Conservation (phyloP, 2,329 filamentous ascomycete genomes). For the Aspergillus luchuensis region DNA sequence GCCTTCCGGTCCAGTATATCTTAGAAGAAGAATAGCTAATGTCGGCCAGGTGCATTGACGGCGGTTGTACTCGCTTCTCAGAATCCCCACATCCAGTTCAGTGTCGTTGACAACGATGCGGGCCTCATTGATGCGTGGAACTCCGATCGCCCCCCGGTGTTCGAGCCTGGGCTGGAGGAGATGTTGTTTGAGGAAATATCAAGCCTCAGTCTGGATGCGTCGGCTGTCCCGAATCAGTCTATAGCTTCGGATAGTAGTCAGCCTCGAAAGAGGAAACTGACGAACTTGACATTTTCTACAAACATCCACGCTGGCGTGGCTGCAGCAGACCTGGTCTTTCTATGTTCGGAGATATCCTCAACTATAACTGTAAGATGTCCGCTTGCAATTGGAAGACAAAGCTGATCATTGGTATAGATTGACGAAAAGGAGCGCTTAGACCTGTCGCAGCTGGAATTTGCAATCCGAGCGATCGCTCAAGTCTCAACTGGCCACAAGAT, state of each 20-base stretch:
- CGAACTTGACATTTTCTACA: conserved; percentile 25
- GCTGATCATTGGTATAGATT: neutral
- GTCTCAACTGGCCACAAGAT: conserved; percentile 23
- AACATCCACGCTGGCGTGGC: conserved; percentile 19
- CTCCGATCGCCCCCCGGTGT: conserved; percentile 28
- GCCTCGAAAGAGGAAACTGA: conserved; percentile 12
- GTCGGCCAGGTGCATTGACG: conserved; percentile 22
- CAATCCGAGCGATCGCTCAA: conserved; percentile 21
- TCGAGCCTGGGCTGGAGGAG: conserved; percentile 30
- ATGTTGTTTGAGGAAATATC: conserved; percentile 21
- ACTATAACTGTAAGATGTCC: neutral
- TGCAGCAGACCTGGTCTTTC: conserved; percentile 23
- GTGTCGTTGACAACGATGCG: conserved; percentile 29
- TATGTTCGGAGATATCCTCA: conserved; percentile 15
- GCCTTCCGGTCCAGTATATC: too few species aligned
- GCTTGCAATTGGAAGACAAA: neutral
- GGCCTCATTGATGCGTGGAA: conserved; percentile 30
- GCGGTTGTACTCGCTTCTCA: conserved; percentile 29
- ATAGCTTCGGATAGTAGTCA: neutral
- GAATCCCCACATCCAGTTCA: conserved; percentile 31
- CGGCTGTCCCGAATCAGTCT: neutral
- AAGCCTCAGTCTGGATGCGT: neutral
- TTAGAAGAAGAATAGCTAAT: neutral
- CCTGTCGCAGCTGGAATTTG: conserved; percentile 9
- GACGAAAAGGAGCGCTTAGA: conserved; percentile 4